Base-by-base conservation (phyloP, 768 basidiomycete genomes). In the Agaricus bisporus region DNA sequence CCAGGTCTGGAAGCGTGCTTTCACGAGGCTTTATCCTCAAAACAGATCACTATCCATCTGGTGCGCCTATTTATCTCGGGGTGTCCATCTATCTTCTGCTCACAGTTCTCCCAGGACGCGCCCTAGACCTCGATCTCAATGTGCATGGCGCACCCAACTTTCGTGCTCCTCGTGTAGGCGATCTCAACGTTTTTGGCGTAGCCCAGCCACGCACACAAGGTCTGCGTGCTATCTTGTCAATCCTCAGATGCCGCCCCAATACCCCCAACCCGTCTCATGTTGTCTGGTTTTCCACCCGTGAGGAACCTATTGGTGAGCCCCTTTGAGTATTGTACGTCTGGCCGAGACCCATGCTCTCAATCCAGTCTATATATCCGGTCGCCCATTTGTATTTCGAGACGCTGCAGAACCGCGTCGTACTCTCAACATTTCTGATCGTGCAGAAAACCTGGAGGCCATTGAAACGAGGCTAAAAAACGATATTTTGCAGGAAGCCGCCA, bases 131-230 rank as follows among this genome's bases (percentile, higher is more conserved):
- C 2, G 92, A 95, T 62, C 76, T 98, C 25, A 91, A 89, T 54
- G 77, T 99, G 8, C 87, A 93, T 63, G 95, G 97, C 32, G 95
- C 95, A 15, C 94, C 95, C 3, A 98, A 98, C 70, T 98, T 98
- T 65, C 77, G 97, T 59, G 83, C 88, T 11, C 88, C 93, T 8
- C 77, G 83, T 48, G 78, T 83, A 45, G 85, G 83, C 25, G 80
- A 81, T 53, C 76, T 98, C 32, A 95, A 95, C 59, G 92, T 99
- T 2, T 98, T 88, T 64, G 97, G 95, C 12, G 91, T 87, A 5
- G 95, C 97, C 2, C 97, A 98, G 65, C 97, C 97, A 11, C 89
- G 95, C 2, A 84, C 90, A 1, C 88, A 92, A 59, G 97, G 95
- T 3, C 75, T 99, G 10, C 78, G 91, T 43, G 94, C 92, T 2